Conservation (phyloP, 2,329 filamentous ascomycete genomes). For the Magnaporthiopsis incrustans region DNA sequence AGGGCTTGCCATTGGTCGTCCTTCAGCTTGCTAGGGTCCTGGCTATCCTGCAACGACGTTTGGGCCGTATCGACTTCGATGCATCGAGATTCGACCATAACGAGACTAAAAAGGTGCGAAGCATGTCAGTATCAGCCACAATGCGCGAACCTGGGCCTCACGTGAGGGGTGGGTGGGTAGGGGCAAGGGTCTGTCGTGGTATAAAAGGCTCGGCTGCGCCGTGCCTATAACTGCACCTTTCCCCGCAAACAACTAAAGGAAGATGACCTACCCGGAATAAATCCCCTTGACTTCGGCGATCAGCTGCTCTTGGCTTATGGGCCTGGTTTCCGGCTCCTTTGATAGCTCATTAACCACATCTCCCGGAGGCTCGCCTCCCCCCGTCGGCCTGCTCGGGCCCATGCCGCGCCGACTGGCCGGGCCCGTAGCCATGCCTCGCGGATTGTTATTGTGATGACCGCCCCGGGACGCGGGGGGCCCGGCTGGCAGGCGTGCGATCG, state of each 20-base stretch:
- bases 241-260: too few relatives aligned
- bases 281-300: slow-evolving; percentile 76
- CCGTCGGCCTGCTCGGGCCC: background rate
- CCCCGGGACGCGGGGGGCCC: background rate
- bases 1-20: slow-evolving; percentile 77
- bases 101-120: slow-evolving; percentile 31
- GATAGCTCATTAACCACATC: slow-evolving; percentile 10
- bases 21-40: slow-evolving; percentile 38
- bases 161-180: too few relatives aligned
- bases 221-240: too few relatives aligned
- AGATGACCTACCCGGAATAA: slow-evolving; percentile 51
- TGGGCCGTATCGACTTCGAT: slow-evolving; percentile 70
- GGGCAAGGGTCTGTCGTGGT: background rate
- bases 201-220: too few relatives aligned
- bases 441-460: background rate
- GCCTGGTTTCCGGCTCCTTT: slow-evolving; percentile 53
- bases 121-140: background rate
- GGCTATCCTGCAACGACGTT: slow-evolving; percentile 28
- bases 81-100: slow-evolving; percentile 82
- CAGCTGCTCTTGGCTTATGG: slow-evolving; percentile 71
- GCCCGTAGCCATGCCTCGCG: background rate
- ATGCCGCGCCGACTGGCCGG: background rate
- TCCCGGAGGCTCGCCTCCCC: background rate
- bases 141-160: background rate
- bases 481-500: background rate